Percentiles rank a stretch among this genome's conserved stretches.
Evolutionary conservation across 805 yeast species (phyloP).

Genomic region (Cephaloascus albidus): DNA sequence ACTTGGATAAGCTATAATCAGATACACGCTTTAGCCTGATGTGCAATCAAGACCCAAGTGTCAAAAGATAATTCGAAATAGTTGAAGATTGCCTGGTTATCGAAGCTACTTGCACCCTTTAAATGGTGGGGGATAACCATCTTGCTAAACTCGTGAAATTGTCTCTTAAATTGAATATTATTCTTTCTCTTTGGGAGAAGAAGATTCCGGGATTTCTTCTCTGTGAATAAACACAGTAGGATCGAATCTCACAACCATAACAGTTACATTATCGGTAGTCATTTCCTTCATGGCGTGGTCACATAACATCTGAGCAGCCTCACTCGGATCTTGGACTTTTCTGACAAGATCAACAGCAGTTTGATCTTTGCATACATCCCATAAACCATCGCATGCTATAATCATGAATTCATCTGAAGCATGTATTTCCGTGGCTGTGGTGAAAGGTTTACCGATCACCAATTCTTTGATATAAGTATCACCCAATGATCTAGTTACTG

Average conservation of each 20-base stretch:
- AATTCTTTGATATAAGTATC: slow-evolving; percentile 86
- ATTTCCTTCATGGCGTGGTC: slow-evolving; percentile 66
- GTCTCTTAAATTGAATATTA: too few relatives aligned
- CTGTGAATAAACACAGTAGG: slow-evolving; percentile 25
- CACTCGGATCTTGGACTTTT: slow-evolving; percentile 44
- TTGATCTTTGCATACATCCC: slow-evolving; percentile 90
- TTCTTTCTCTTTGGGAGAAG: too few relatives aligned
- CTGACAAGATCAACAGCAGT: slow-evolving; percentile 70
- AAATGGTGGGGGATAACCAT: too few relatives aligned
- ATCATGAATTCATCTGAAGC: slow-evolving; percentile 69
- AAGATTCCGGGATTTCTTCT: too few relatives aligned
- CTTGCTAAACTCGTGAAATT: too few relatives aligned
- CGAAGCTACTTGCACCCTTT: too few relatives aligned
- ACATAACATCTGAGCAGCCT: slow-evolving; percentile 61
- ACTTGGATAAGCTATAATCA: too few relatives aligned
- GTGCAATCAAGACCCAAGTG: too few relatives aligned
- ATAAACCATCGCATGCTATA: slow-evolving; percentile 91
- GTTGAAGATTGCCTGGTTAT: too few relatives aligned
- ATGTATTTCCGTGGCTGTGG: slow-evolving; percentile 74
- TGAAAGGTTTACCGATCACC: slow-evolving; percentile 86
- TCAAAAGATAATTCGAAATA: too few relatives aligned
- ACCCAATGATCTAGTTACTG: slow-evolving; percentile 89
- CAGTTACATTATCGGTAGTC: slow-evolving; percentile 88
- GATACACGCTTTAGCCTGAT: too few relatives aligned
- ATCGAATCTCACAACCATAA: slow-evolving; percentile 71